Evolutionary conservation across 345 rosid species (phyloP).

Genomic region (Gossypium rotundifolium): DNA sequence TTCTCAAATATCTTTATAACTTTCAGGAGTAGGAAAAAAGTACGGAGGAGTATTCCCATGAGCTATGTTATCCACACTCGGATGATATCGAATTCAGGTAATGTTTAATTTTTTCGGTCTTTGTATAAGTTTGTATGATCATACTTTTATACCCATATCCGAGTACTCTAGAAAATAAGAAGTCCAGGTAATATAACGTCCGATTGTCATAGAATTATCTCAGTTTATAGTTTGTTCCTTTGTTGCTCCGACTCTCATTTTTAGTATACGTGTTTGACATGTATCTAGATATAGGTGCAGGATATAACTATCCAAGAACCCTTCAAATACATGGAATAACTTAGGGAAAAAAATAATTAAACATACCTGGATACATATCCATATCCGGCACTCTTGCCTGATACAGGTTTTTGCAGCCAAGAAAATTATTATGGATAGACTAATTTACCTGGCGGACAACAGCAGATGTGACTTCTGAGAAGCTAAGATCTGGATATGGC

Average conservation of each 20-base stretch:
- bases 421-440: not conserved
- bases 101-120: not conserved
- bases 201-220: not conserved
- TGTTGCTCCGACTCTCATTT: not conserved
- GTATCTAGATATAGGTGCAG: no score
- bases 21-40: not conserved
- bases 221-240: not conserved
- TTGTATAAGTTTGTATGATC: no score
- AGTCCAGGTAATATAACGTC: not conserved
- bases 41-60: not conserved
- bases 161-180: not conserved
- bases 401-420: not conserved
- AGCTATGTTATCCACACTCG: not conserved
- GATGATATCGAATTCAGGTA: not conserved
- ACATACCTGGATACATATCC: not conserved
- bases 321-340: no score
- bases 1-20: not conserved
- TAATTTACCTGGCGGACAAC: slow-evolving; percentile 84
- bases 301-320: no score
- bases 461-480: slow-evolving; percentile 94
- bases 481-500: slow-evolving; percentile 98
- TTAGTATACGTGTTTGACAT: not conserved
- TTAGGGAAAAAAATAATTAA: no score
- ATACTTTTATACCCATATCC: not conserved
- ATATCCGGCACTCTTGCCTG: not conserved